Conservation (phyloP, 2,329 filamentous ascomycete species). For the Fonsecaea nubica region DNA sequence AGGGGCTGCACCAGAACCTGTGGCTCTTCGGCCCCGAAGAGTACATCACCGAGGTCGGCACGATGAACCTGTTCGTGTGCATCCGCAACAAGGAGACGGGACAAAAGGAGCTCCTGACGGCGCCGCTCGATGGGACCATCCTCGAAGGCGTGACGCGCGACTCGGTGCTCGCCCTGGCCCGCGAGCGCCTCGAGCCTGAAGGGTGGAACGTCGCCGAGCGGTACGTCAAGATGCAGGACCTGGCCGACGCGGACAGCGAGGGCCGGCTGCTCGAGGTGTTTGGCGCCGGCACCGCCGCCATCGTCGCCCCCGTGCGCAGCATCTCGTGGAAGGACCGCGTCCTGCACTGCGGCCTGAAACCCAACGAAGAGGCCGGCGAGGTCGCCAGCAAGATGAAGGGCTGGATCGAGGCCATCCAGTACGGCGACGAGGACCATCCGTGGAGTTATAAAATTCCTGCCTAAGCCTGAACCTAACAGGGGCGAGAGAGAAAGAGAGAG, state of each 20-base stretch:
- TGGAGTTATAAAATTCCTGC: slow-evolving; percentile 67
- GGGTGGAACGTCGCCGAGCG: slow-evolving; percentile 89
- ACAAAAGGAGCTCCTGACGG: slow-evolving; percentile 90
- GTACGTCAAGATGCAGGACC: slow-evolving; percentile 88
- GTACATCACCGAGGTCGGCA: slow-evolving; percentile 95
- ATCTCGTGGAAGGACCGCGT: slow-evolving; percentile 87
- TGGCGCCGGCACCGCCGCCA: slow-evolving; percentile 89
- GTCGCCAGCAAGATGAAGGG: slow-evolving; percentile 86
- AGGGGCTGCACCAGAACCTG: slow-evolving; percentile 96
- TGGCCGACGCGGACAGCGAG: slow-evolving; percentile 80
- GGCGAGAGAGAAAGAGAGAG: neutral
- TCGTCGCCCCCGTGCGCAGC: slow-evolving; percentile 86
- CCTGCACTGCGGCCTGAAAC: slow-evolving; percentile 81
- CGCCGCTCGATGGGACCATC: slow-evolving; percentile 94
- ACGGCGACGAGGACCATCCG: slow-evolving; percentile 87
- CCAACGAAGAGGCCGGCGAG: slow-evolving; percentile 84
- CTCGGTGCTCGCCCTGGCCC: slow-evolving; percentile 83
- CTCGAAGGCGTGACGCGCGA: slow-evolving; percentile 93
- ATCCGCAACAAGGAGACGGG: slow-evolving; percentile 85
- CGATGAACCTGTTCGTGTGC: slow-evolving; percentile 97
- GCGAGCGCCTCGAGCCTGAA: slow-evolving; percentile 79
- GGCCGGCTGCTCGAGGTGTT: slow-evolving; percentile 92
- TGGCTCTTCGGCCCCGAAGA: slow-evolving; percentile 98
- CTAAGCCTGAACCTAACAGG: neutral
- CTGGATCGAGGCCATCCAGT: slow-evolving; percentile 96